Conservation (phyloP, 2,329 filamentous ascomycete species). For the Fusarium sp. region DNA sequence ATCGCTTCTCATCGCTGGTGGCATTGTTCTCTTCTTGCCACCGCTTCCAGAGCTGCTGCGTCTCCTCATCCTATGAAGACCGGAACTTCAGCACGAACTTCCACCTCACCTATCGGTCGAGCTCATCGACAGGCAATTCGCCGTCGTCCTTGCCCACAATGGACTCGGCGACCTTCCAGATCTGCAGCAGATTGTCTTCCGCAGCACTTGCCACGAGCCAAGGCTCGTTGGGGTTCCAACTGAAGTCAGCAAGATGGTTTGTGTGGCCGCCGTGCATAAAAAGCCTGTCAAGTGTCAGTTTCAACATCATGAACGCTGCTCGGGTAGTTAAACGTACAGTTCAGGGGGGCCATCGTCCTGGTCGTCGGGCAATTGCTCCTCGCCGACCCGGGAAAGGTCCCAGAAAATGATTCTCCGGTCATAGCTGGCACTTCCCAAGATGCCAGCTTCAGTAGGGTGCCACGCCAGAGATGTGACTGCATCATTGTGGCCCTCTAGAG, state of each 20-base stretch:
- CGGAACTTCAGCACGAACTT: constrained; percentile 48
- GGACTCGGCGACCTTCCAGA: constrained; percentile 88
- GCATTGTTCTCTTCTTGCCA: constrained; percentile 28
- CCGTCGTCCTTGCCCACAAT: constrained; percentile 83
- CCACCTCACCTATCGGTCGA: constrained; percentile 68
- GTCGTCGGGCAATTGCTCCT: constrained; percentile 95
- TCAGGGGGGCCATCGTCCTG: constrained; percentile 95
- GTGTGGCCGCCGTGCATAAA: constrained; percentile 99
- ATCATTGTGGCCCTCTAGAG: constrained; percentile 87
- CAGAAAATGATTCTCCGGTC: constrained; percentile 96
- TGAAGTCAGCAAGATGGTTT: constrained; percentile 95
- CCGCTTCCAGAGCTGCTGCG: constrained; percentile 39
- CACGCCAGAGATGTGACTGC: constrained; percentile 92
- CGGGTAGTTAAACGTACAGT: constrained; percentile 69
- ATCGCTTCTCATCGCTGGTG: constrained; percentile 28
- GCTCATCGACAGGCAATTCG: constrained; percentile 80
- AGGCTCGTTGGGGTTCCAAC: constrained; percentile 96
- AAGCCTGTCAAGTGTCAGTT: constrained; percentile 63
- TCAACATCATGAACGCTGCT: constrained; percentile 15
- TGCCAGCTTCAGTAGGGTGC: constrained; percentile 90
- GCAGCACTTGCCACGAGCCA: constrained; percentile 97
- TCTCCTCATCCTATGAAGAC: constrained; percentile 49
- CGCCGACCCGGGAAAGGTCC: constrained; percentile 91
- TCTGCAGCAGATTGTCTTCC: constrained; percentile 95
- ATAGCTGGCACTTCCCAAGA: constrained; percentile 91